Evolutionary conservation across 495 filamentous ascomycete species (phyloP).

Genomic region (Parathielavia hyrcaniae): DNA sequence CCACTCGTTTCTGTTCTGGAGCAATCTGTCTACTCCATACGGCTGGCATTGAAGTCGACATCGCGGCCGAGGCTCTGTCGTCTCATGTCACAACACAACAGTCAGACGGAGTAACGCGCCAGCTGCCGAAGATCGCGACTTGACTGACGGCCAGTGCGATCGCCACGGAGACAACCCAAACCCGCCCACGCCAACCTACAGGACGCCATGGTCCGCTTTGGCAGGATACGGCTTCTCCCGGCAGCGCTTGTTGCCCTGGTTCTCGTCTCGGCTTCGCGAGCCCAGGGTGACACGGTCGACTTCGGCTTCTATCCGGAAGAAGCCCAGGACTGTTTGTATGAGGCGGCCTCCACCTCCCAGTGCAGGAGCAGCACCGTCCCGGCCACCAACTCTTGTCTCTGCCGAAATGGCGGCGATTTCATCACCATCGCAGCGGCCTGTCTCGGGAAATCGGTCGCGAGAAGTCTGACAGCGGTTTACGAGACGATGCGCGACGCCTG

Average conservation of each 20-base stretch:
- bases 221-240: conserved; percentile 17
- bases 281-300: conserved; percentile 28
- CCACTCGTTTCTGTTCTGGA: neutral
- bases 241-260: conserved; percentile 29
- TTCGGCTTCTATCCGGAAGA: conserved; percentile 40
- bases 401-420: conserved; percentile 41
- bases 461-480: conserved; percentile 34
- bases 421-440: conserved; percentile 39
- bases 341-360: conserved; percentile 29
- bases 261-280: conserved; percentile 24
- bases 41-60: neutral
- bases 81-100: neutral
- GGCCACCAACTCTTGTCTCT: conserved; percentile 41
- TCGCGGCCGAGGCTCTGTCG: neutral
- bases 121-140: neutral
- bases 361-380: conserved; percentile 31
- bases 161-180: neutral
- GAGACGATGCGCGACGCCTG: conserved; percentile 32
- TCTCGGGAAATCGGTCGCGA: conserved; percentile 29
- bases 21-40: neutral
- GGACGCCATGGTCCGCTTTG: conserved; percentile 20
- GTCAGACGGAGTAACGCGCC: neutral
- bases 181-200: neutral
- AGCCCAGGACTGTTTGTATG: conserved; percentile 37
- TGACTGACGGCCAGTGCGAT: too few species aligned